A percentile compares a stretch with the other conserved stretches of the same genome.
Conservation (phyloP, 768 basidiomycete genomes). For the Russula sp. region DNA sequence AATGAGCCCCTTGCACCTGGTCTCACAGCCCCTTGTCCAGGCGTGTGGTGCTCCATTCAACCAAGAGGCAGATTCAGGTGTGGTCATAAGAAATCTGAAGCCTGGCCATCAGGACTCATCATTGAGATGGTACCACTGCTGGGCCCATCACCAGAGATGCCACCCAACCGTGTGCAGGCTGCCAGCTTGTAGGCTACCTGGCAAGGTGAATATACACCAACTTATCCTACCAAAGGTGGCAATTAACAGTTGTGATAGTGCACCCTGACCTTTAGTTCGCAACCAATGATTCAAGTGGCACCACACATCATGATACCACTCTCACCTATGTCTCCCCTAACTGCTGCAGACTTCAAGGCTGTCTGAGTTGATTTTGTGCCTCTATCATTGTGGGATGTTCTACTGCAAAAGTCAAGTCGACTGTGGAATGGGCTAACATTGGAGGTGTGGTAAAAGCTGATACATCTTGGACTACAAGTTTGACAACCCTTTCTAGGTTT, state of each 20-base stretch:
- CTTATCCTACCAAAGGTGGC: background rate
- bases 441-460: constrained; percentile 52
- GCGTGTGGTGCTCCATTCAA: constrained; percentile 24
- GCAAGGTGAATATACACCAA: constrained; percentile 33
- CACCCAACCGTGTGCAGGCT: constrained; percentile 24
- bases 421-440: constrained; percentile 86
- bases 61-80: constrained; percentile 21
- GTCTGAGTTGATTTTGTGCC: constrained; percentile 88
- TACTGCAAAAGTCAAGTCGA: constrained; percentile 85
- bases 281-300: constrained; percentile 44
- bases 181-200: constrained; percentile 38
- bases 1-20: constrained; percentile 26
- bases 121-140: constrained; percentile 1
- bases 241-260: constrained; percentile 36
- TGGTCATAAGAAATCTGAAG: constrained; percentile 19
- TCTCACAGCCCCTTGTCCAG: constrained; percentile 24
- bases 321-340: background rate
- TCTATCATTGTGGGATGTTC: constrained; percentile 77
- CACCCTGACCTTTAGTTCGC: constrained; percentile 52
- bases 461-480: background rate
- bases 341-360: constrained; percentile 56
- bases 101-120: constrained; percentile 10
- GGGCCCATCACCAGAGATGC: constrained; percentile 1
- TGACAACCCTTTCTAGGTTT: constrained; percentile 47
- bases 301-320: constrained; percentile 31